phyloP scores from a whole-genome alignment of 179 eudicot species.

The Camellia oleifera region DNA sequence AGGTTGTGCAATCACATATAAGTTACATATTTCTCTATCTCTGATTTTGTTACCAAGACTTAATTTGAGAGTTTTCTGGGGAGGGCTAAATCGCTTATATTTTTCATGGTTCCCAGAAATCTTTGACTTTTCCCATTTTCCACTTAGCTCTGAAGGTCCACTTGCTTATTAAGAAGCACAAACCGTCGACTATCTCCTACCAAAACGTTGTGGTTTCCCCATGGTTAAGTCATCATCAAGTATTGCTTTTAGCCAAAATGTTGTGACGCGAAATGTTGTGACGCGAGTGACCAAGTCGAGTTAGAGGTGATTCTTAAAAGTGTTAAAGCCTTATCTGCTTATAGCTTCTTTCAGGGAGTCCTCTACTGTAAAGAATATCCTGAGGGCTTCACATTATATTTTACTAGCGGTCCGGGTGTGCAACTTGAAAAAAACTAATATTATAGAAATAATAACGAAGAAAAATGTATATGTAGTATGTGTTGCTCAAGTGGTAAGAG shows the following conservation, averaged over 20 bases:
- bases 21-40: neutral
- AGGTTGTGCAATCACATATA: neutral
- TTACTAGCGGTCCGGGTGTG: neutral
- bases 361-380: neutral
- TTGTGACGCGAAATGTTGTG: neutral
- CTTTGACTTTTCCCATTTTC: too few relatives aligned
- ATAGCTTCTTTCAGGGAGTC: neutral
- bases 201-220: neutral
- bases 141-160: too few relatives aligned
- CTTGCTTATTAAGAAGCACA: too few relatives aligned
- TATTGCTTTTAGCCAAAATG: neutral
- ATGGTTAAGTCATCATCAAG: neutral
- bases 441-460: too few relatives aligned
- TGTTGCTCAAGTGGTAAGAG: too few relatives aligned
- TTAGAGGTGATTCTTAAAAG: constrained; percentile 4
- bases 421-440: too few relatives aligned
- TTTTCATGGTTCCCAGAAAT: too few relatives aligned
- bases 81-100: too few relatives aligned
- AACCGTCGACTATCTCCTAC: too few relatives aligned
- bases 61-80: too few relatives aligned
- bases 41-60: too few relatives aligned
- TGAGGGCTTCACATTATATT: neutral
- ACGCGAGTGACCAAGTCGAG: neutral
- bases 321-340: neutral
- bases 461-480: too few relatives aligned